These are phyloP conservation scores for Spizellomyces punctatus DNA, from an alignment of 192 early-diverging fungal species.

Conservation along the genomic window DNA sequence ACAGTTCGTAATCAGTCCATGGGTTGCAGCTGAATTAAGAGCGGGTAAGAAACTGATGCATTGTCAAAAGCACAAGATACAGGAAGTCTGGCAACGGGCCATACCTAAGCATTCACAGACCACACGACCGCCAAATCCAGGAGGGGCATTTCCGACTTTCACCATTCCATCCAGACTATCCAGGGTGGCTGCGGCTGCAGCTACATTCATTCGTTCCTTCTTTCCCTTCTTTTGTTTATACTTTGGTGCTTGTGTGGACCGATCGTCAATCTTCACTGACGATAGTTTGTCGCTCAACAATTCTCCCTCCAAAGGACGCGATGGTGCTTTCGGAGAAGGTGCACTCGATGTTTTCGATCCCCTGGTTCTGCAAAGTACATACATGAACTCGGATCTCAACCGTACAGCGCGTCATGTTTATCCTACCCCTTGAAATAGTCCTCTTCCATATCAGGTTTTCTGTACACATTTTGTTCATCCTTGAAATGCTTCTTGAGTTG, in stretches of 20 bases:
- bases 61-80: not conserved
- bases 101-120: constrained; percentile 48
- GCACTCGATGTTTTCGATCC: constrained; percentile 8
- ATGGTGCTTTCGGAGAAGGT: not conserved
- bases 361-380: not conserved
- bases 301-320: not conserved
- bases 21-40: constrained; percentile 37
- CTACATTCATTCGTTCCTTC: constrained; percentile 27
- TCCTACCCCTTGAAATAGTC: constrained; percentile 1
- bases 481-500: constrained; percentile 6
- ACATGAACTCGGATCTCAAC: not conserved
- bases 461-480: constrained; percentile 13
- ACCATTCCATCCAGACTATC: constrained; percentile 36
- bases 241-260: not conserved
- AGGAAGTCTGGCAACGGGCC: not conserved
- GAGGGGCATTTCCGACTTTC: constrained; percentile 42
- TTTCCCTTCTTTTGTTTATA: constrained; percentile 12
- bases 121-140: constrained; percentile 42
- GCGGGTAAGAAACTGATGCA: not conserved
- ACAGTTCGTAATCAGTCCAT: constrained; percentile 53
- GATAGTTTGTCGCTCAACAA: constrained; percentile 8
- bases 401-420: not conserved
- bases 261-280: not conserved
- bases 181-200: constrained; percentile 5
- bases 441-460: constrained; percentile 17